These are phyloP conservation scores for Annulohypoxylon bovei DNA, from an alignment of 495 filamentous ascomycete species.

Conservation along the genomic window DNA sequence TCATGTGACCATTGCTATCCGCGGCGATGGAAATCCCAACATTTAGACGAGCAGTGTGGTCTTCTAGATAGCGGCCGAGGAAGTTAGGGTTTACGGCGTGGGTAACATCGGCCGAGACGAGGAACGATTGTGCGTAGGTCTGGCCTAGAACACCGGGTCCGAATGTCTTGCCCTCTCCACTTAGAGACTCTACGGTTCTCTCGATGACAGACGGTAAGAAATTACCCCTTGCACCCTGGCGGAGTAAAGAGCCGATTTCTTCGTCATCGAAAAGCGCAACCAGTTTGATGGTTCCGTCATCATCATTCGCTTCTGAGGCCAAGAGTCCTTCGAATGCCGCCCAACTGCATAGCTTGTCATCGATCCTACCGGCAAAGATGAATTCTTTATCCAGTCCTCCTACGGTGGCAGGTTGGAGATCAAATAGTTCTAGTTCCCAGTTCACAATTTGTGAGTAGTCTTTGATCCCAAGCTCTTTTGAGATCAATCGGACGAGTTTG, in stretches of 20 bases:
- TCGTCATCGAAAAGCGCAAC: constrained; percentile 95
- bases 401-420: constrained; percentile 83
- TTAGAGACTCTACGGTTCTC: constrained; percentile 78
- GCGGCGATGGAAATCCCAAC: constrained; percentile 83
- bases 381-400: constrained; percentile 92
- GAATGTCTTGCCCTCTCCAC: constrained; percentile 51
- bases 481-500: constrained; percentile 84
- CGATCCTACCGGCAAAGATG: constrained; percentile 93
- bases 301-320: constrained; percentile 61
- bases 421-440: constrained; percentile 98
- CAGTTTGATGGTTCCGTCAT: constrained; percentile 75
- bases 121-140: constrained; percentile 91
- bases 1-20: constrained; percentile 95
- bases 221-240: constrained; percentile 90
- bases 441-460: constrained; percentile 80
- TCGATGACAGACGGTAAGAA: constrained; percentile 83
- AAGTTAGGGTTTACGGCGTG: constrained; percentile 98
- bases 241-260: constrained; percentile 89
- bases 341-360: constrained; percentile 97
- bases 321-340: constrained; percentile 88
- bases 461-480: constrained; percentile 72
- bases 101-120: constrained; percentile 91
- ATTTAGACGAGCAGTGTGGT: constrained; percentile 90
- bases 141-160: constrained; percentile 77
- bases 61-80: constrained; percentile 77